phyloP scores from a whole-genome alignment of 257 asterid species.

The Forsythia viridissima region DNA sequence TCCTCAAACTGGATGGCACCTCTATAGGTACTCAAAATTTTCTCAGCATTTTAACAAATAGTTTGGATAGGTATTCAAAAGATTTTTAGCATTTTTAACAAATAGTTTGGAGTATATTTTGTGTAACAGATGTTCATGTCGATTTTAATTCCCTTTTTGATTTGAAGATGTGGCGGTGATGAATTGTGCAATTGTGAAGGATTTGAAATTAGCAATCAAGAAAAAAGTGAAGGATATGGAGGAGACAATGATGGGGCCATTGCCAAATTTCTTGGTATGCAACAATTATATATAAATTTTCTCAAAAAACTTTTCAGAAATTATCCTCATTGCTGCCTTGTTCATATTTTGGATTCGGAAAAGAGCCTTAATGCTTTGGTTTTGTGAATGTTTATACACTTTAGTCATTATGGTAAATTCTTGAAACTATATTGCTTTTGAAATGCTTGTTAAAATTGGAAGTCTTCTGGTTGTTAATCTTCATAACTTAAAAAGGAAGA shows the following conservation, averaged over 20 bases:
- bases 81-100: constrained; percentile 41
- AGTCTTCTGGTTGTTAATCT: too few relatives aligned
- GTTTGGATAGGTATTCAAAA: constrained; percentile 44
- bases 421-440: too few relatives aligned
- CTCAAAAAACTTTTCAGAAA: too few relatives aligned
- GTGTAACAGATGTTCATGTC: neutral
- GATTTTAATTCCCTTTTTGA: constrained; percentile 12
- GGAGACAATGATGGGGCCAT: constrained; percentile 88
- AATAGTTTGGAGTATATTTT: constrained; percentile 23
- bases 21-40: constrained; percentile 45
- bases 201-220: constrained; percentile 68
- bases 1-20: constrained; percentile 66
- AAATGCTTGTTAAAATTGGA: too few relatives aligned
- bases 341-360: too few relatives aligned
- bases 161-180: constrained; percentile 64
- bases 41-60: constrained; percentile 46
- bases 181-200: constrained; percentile 80
- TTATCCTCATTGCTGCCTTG: too few relatives aligned
- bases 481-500: too few relatives aligned
- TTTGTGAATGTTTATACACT: too few relatives aligned
- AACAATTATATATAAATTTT: neutral
- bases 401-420: too few relatives aligned
- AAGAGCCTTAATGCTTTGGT: too few relatives aligned
- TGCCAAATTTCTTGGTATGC: constrained; percentile 88
- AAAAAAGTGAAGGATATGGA: constrained; percentile 64